Evolutionary conservation across 257 asterid genomes (phyloP).

Genomic region (Lycium ferocissimum): DNA sequence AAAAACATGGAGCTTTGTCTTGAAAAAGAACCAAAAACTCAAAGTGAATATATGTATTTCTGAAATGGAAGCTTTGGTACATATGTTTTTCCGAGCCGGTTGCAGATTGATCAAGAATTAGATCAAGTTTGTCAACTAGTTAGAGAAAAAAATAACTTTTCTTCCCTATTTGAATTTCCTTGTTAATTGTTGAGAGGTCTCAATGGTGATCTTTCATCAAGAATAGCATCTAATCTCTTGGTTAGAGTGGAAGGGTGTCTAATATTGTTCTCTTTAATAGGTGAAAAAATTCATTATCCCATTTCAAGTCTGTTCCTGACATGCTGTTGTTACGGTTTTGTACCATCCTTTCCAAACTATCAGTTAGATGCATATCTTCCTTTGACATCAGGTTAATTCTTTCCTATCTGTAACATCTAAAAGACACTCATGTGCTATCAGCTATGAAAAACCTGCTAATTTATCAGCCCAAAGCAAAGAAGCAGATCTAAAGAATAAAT

Average conservation of each 20-base stretch:
- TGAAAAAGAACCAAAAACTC: background rate
- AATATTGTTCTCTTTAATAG: constrained; percentile 64
- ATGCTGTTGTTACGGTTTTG: constrained; percentile 38
- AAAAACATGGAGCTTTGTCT: background rate
- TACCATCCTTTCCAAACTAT: constrained; percentile 56
- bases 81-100: background rate
- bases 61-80: constrained; percentile 1
- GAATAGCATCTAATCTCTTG: constrained; percentile 61
- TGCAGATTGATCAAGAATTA: background rate
- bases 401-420: constrained; percentile 33
- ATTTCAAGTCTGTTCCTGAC: constrained; percentile 22
- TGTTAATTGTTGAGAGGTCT: constrained; percentile 63
- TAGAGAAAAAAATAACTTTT: constrained; percentile 26
- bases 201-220: constrained; percentile 70
- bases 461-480: too few species aligned
- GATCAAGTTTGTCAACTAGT: constrained; percentile 30
- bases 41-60: background rate
- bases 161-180: background rate
- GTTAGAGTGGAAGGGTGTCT: constrained; percentile 45
- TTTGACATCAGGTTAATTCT: constrained; percentile 45
- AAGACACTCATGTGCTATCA: too few species aligned
- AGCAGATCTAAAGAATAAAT: too few species aligned
- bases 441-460: too few species aligned
- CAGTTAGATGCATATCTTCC: constrained; percentile 65
- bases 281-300: constrained; percentile 45